Evolutionary conservation across 1,284 basidiomycete genomes (phyloP), one percentile per base, ranked within the genome.

Genomic region (Marasmius sp.): DNA sequence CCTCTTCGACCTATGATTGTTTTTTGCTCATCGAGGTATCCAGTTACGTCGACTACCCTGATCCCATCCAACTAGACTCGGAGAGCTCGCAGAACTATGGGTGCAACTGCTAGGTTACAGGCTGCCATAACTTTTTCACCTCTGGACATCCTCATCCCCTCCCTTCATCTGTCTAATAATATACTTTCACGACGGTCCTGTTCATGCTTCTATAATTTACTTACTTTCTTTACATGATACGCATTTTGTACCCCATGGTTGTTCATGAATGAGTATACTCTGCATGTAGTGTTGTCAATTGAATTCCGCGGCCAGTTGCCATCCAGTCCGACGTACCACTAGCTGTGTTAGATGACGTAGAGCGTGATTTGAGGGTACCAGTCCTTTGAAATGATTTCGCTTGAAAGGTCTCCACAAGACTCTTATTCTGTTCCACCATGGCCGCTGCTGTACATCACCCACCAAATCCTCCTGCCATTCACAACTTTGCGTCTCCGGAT

Each of bases 21-120:
- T 43, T 43, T 37, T 41, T 69, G 71, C 70, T 8, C 72, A 57
- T 72, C 63, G 56, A 64, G 43, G 18, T 52, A 59, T 64, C 60
- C 63, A 97, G 95, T 74, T 97, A 96, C 77, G 92, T 95, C 69
- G 97, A 99, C 83, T 99, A 98, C 78, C 97, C 97, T 47, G 97
- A 99, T 76, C 97, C 97, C 14, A 99, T 99, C 77, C 91, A 94
- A 76, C 95, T 99, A 76, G 94, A 98, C 77, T 88, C 92, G 64
- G 95, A 97, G 76, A 92, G 85, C 74, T 89, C 92, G 64, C 95
- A 97, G 84, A 93, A 84, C 77, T 93, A 94, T 72, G 94, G 93
- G 59, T 97, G 96, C 85, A 94, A 88, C 75, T 98, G 95, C 79
- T 97, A 72, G 86, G 34, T 8, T 39, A 36, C n/a, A 1, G 7